These are phyloP conservation scores for Urtica urens DNA, from an alignment of 306 rosid species.

Conservation along the genomic window DNA sequence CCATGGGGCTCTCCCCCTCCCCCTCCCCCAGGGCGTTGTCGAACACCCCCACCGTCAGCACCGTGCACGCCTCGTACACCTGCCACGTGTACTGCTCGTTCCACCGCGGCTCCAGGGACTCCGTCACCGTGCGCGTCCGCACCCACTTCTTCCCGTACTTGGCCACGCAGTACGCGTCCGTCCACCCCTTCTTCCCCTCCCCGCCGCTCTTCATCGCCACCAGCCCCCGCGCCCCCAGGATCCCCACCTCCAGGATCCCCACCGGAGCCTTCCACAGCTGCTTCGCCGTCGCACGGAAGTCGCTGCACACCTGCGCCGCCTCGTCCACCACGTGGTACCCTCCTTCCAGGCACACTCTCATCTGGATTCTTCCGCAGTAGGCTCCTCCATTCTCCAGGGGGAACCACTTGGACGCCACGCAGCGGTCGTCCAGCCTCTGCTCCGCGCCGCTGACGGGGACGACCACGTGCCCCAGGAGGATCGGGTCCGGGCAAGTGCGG, in stretches of 20 bases:
- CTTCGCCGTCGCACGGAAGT: conserved; percentile 86
- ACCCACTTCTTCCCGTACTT: conserved; percentile 59
- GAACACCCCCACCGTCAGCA: conserved; percentile 39
- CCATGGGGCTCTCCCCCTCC: conserved; percentile 25
- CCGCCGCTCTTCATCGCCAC: conserved; percentile 48
- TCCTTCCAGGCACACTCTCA: conserved; percentile 76
- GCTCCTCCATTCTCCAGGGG: conserved; percentile 31
- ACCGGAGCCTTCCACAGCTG: conserved; percentile 79
- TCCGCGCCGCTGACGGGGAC: conserved; percentile 54
- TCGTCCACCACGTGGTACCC: conserved; percentile 98
- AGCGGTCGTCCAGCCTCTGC: conserved; percentile 81
- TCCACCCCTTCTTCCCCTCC: conserved; percentile 38
- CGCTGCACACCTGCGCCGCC: conserved; percentile 97
- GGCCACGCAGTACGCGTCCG: conserved; percentile 52
- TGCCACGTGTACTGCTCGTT: conserved; percentile 66
- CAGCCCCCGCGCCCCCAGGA: conserved; percentile 68
- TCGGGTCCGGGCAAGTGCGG: conserved; percentile 50
- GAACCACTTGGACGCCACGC: conserved; percentile 76
- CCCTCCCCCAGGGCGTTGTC: conserved; percentile 44
- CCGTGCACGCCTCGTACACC: conserved; percentile 46
- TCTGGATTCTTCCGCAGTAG: conserved; percentile 64
- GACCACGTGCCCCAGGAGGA: conserved; percentile 45
- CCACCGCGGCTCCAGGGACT: conserved; percentile 53
- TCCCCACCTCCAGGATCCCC: conserved; percentile 86
- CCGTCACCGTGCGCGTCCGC: conserved; percentile 42